These are phyloP conservation scores for Passiflora organensis DNA, from an alignment of 345 rosid species.

Conservation along the genomic window DNA sequence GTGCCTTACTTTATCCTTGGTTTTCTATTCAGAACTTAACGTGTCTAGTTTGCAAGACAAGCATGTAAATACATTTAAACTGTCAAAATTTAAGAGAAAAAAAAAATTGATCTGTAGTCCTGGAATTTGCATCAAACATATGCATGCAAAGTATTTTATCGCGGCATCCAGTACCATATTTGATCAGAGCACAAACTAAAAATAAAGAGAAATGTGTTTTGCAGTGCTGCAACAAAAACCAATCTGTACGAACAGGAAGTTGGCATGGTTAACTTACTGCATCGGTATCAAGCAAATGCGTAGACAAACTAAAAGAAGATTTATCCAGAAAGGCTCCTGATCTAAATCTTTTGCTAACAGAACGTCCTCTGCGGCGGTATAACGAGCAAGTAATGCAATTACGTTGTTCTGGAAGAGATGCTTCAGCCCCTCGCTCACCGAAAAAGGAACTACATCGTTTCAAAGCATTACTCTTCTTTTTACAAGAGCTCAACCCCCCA, in stretches of 20 bases:
- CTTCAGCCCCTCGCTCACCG: slow-evolving; percentile 22
- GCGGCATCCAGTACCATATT: no score
- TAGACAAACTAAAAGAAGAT: slow-evolving; percentile 46
- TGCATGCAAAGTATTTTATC: no score
- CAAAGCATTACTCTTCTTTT: slow-evolving; percentile 31
- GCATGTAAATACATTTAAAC: no score
- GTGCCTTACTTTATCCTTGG: no score
- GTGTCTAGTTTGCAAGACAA: no score
- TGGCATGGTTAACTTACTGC: slow-evolving; percentile 36
- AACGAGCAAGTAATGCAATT: slow-evolving; percentile 41
- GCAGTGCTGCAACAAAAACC: neutral
- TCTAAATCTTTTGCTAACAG: slow-evolving; percentile 27
- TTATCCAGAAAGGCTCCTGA: slow-evolving; percentile 54
- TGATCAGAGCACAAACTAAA: neutral
- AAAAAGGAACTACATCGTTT: slow-evolving; percentile 32
- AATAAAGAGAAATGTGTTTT: no score
- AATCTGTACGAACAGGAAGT: neutral
- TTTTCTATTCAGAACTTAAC: no score
- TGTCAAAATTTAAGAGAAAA: no score
- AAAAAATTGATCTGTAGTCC: neutral
- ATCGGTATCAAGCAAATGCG: slow-evolving; percentile 24
- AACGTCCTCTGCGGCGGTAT: slow-evolving; percentile 30
- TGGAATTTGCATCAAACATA: neutral
- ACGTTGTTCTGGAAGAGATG: slow-evolving; percentile 28
- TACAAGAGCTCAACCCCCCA: slow-evolving; percentile 19